These are phyloP conservation scores for Polyporus arcularius DNA, from an alignment of 768 basidiomycete species.

Conservation along the genomic window DNA sequence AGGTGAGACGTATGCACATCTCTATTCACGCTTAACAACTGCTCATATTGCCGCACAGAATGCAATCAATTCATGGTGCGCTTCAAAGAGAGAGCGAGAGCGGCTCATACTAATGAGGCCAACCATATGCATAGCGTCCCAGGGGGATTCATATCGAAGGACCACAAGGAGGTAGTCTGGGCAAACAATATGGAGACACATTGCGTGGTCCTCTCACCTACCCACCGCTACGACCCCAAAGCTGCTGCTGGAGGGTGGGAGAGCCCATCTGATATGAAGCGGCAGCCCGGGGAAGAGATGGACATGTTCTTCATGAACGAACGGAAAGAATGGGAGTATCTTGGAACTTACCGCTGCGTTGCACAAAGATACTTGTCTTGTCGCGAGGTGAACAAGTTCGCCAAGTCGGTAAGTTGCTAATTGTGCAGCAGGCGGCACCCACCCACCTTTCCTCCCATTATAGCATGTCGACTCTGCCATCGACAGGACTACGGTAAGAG, in stretches of 20 bases:
- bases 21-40: no score
- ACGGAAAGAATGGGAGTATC: slow-evolving; percentile 1
- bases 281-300: not conserved
- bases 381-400: not conserved
- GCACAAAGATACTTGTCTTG: not conserved
- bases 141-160: not conserved
- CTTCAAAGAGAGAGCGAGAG: no score
- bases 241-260: slow-evolving; percentile 4
- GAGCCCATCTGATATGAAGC: not conserved
- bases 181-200: not conserved
- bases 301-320: slow-evolving; percentile 8
- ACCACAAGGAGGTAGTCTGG: slow-evolving; percentile 7
- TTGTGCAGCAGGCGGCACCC: not conserved
- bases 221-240: slow-evolving; percentile 8
- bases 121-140: not conserved
- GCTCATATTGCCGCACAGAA: no score
- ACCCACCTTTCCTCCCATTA: not conserved
- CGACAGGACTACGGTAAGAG: not conserved
- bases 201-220: not conserved
- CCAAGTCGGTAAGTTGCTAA: not conserved
- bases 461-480: not conserved
- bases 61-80: no score
- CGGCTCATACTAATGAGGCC: no score
- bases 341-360: slow-evolving; percentile 5
- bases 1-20: no score